Percentiles rank a stretch among this genome's conserved stretches.
Conservation (phyloP, 768 basidiomycete species). For the Mycena rebaudengoi region DNA sequence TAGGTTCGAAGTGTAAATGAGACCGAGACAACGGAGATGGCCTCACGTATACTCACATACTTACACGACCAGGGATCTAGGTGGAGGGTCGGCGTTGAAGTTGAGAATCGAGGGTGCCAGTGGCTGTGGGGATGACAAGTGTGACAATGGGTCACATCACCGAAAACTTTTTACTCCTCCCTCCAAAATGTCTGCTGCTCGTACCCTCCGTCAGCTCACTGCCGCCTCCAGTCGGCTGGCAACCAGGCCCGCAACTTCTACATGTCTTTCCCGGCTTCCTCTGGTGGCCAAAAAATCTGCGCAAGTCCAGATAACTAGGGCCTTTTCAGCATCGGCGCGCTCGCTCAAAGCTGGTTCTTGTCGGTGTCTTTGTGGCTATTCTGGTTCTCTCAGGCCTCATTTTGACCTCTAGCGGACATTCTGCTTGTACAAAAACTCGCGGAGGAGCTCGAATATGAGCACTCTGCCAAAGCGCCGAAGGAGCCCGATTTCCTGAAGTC, state of each 20-base stretch:
- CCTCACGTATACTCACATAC: too few relatives aligned
- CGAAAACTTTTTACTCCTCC: slow-evolving; percentile 2
- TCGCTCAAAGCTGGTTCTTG: slow-evolving; percentile 26
- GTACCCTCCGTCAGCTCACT: slow-evolving; percentile 66
- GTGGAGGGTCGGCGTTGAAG: too few relatives aligned
- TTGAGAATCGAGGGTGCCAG: too few relatives aligned
- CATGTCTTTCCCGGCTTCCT: slow-evolving; percentile 37
- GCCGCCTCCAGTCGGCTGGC: slow-evolving; percentile 52
- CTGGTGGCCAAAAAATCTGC: slow-evolving; percentile 34
- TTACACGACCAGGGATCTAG: too few relatives aligned
- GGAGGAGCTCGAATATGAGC: slow-evolving; percentile 89
- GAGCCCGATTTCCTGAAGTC: slow-evolving; percentile 80
- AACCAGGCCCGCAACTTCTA: slow-evolving; percentile 38
- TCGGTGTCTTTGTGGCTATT: slow-evolving; percentile 9
- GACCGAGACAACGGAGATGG: too few relatives aligned
- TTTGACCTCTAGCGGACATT: slow-evolving; percentile 65
- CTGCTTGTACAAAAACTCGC: slow-evolving; percentile 76
- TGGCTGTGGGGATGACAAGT: too few relatives aligned
- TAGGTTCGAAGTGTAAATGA: too few relatives aligned
- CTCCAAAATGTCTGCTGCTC: slow-evolving; percentile 66
- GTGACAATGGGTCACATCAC: too few relatives aligned
- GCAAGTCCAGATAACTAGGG: slow-evolving; percentile 36
- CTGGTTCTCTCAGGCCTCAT: not conserved
- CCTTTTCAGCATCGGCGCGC: slow-evolving; percentile 55
- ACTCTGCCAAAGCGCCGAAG: slow-evolving; percentile 56